Evolutionary conservation across 306 rosid species (phyloP).

Genomic region (Rosa persica): DNA sequence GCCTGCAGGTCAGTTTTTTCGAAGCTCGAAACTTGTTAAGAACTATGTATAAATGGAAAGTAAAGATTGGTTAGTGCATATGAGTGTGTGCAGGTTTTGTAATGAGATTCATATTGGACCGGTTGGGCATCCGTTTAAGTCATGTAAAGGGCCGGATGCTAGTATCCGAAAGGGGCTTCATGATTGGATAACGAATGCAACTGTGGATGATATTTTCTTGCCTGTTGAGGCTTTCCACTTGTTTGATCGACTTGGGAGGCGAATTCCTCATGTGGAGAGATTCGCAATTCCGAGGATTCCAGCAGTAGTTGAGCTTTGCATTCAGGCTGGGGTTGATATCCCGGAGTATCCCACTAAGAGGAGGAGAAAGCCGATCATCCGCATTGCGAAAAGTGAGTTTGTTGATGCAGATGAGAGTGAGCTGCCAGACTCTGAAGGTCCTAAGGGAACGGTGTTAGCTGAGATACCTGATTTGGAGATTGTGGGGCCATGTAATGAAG

Average conservation of each 20-base stretch:
- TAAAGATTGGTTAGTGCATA: not conserved
- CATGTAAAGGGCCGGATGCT: slow-evolving; percentile 68
- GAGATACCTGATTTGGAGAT: slow-evolving; percentile 67
- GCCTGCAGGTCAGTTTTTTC: slow-evolving; percentile 79
- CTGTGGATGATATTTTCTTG: slow-evolving; percentile 69
- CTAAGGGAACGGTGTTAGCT: slow-evolving; percentile 42
- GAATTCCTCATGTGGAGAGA: slow-evolving; percentile 75
- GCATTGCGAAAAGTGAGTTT: slow-evolving; percentile 67
- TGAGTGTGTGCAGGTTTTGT: slow-evolving; percentile 59
- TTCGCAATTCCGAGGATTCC: slow-evolving; percentile 80
- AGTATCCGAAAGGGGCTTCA: slow-evolving; percentile 70
- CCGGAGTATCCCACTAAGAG: slow-evolving; percentile 73
- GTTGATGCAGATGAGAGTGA: slow-evolving; percentile 93
- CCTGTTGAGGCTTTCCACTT: slow-evolving; percentile 86
- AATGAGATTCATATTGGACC: slow-evolving; percentile 93
- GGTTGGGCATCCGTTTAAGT: slow-evolving; percentile 91
- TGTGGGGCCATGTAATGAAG: slow-evolving; percentile 46
- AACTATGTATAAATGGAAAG: not conserved
- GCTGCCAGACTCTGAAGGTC: slow-evolving; percentile 60
- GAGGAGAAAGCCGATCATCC: slow-evolving; percentile 91
- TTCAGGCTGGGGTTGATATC: slow-evolving; percentile 87
- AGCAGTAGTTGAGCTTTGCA: slow-evolving; percentile 90
- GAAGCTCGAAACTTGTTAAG: not conserved
- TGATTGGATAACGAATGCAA: slow-evolving; percentile 64
- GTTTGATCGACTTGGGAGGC: slow-evolving; percentile 71